These are phyloP conservation scores for Teunomyces atbi DNA, from an alignment of 805 yeast species.

Conservation along the genomic window DNA sequence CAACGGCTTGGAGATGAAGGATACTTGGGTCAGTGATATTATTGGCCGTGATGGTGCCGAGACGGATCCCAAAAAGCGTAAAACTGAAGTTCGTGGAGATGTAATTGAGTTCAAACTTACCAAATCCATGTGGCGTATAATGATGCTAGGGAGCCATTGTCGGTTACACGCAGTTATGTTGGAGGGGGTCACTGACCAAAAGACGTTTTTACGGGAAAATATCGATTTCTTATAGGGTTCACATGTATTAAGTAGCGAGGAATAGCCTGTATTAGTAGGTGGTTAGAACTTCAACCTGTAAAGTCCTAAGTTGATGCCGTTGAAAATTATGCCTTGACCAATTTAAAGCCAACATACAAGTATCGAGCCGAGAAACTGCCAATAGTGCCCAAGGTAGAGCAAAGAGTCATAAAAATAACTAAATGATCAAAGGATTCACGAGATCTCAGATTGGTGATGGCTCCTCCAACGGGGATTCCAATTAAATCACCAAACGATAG, in stretches of 20 bases:
- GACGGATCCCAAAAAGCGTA: slow-evolving; percentile 11
- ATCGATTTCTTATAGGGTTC: slow-evolving; percentile 15
- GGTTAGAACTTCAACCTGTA: not conserved
- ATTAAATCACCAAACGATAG: slow-evolving; percentile 23
- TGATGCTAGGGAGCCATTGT: slow-evolving; percentile 20
- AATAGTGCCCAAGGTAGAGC: slow-evolving; percentile 19
- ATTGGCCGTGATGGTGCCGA: slow-evolving; percentile 11
- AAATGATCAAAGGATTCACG: slow-evolving; percentile 17
- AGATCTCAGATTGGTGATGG: slow-evolving; percentile 15
- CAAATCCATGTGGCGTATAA: slow-evolving; percentile 44
- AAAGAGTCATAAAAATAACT: slow-evolving; percentile 22
- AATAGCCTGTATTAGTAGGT: not conserved
- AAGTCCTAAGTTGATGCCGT: too few species aligned
- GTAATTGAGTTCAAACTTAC: slow-evolving; percentile 43
- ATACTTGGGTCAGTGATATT: slow-evolving; percentile 33
- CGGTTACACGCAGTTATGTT: slow-evolving; percentile 29
- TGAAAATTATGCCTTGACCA: not conserved
- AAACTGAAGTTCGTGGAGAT: slow-evolving; percentile 25
- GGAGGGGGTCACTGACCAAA: slow-evolving; percentile 29
- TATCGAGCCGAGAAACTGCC: slow-evolving; percentile 20
- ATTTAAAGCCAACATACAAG: slow-evolving; percentile 21
- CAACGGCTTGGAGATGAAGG: slow-evolving; percentile 35
- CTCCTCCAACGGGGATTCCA: slow-evolving; percentile 31
- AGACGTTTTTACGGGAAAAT: slow-evolving; percentile 13
- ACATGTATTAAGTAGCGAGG: not conserved